phyloP scores from a whole-genome alignment of 352 stramenopile species.

The Paralagenidium karlingii region DNA sequence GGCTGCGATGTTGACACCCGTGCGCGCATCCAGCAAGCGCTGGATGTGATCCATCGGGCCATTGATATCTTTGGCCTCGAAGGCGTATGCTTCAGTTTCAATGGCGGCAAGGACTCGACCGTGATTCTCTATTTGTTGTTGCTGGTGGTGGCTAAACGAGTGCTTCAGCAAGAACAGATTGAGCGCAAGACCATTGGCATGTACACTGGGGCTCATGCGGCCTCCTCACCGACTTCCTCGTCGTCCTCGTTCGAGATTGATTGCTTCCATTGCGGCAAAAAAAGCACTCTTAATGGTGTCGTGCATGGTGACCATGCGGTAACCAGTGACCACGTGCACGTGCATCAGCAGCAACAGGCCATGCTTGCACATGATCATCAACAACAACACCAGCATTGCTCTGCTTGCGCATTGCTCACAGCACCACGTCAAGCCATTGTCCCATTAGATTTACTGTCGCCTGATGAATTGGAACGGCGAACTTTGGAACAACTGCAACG shows the following conservation, averaged over 20 bases:
- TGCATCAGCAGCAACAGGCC: too few species aligned
- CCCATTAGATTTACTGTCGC: conserved; percentile 25
- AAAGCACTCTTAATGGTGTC: neutral
- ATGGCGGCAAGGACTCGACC: conserved; percentile 89
- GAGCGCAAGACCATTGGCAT: conserved; percentile 1
- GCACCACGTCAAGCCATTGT: conserved; percentile 47
- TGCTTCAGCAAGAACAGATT: conserved; percentile 10
- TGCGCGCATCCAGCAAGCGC: conserved; percentile 38
- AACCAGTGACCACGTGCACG: too few species aligned
- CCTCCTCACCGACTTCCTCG: neutral
- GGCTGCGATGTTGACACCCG: conserved; percentile 24
- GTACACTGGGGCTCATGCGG: neutral
- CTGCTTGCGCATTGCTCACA: too few species aligned
- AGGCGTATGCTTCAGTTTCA: conserved; percentile 84
- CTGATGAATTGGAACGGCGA: conserved; percentile 33
- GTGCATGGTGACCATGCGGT: neutral
- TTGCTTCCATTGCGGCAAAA: neutral
- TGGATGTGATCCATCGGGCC: conserved; percentile 61
- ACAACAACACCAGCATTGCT: neutral
- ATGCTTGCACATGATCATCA: neutral
- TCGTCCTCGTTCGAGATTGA: conserved; percentile 13
- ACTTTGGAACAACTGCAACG: conserved; percentile 27
- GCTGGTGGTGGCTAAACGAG: conserved; percentile 63
- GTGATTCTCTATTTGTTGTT: conserved; percentile 85
- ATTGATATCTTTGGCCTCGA: conserved; percentile 74